Evolutionary conservation across 2,329 filamentous ascomycete species (phyloP).

Genomic region (Davidsoniella eucalypti): DNA sequence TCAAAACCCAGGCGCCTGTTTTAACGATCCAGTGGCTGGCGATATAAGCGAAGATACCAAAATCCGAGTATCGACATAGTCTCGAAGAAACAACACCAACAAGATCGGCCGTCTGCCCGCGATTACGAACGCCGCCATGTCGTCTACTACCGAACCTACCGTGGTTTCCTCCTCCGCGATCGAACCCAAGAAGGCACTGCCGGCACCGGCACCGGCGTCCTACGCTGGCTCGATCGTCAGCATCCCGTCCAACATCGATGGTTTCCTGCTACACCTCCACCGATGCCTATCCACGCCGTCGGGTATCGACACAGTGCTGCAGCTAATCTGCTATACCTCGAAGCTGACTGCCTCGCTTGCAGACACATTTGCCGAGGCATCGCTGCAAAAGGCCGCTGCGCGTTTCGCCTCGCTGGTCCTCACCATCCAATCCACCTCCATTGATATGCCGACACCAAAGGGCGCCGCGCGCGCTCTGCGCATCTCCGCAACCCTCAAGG

Average conservation of each 20-base stretch:
- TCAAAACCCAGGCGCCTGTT: too few relatives aligned
- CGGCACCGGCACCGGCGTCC: conserved; percentile 9
- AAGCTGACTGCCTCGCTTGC: conserved; percentile 37
- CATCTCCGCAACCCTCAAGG: conserved; percentile 30
- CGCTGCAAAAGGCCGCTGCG: conserved; percentile 36
- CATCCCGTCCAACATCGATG: conserved; percentile 28
- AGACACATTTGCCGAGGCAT: conserved; percentile 35
- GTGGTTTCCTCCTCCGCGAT: background rate
- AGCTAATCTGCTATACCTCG: conserved; percentile 51
- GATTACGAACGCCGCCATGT: background rate
- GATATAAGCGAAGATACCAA: too few relatives aligned
- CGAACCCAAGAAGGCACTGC: conserved; percentile 4
- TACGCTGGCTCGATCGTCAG: conserved; percentile 16
- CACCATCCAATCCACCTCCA: conserved; percentile 32
- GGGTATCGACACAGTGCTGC: conserved; percentile 54
- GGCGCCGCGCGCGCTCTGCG: conserved; percentile 9
- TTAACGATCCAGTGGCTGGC: too few relatives aligned
- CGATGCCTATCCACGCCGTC: conserved; percentile 50
- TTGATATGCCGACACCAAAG: conserved; percentile 21
- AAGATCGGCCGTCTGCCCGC: too few relatives aligned
- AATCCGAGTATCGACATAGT: too few relatives aligned
- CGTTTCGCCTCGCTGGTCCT: conserved; percentile 36
- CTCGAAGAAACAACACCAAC: too few relatives aligned
- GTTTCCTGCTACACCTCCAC: conserved; percentile 37
- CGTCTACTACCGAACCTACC: background rate